Conservation (phyloP, 495 filamentous ascomycete genomes). For the Trichocladium uniseriatum region DNA sequence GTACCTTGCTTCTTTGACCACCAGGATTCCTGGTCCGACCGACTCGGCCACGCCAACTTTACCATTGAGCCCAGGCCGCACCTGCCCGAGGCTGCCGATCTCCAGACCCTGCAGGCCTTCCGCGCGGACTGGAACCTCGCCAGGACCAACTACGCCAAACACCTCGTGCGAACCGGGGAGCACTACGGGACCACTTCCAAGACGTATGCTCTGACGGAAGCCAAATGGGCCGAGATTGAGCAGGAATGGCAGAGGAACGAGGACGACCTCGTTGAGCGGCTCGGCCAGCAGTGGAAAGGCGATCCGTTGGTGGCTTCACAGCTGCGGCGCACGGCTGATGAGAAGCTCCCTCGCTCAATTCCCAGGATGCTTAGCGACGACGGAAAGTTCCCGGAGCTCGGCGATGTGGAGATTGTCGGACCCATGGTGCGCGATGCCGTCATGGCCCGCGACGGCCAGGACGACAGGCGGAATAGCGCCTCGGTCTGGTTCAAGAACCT, state of each 20-base stretch:
- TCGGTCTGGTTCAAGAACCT: slow-evolving; percentile 37
- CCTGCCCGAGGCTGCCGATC: slow-evolving; percentile 45
- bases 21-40: slow-evolving; percentile 70
- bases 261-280: slow-evolving; percentile 45
- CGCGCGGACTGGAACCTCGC: slow-evolving; percentile 74
- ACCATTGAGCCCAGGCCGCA: slow-evolving; percentile 80
- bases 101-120: slow-evolving; percentile 55
- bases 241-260: slow-evolving; percentile 57
- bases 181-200: slow-evolving; percentile 80
- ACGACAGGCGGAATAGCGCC: slow-evolving; percentile 32
- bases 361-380: slow-evolving; percentile 50
- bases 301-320: slow-evolving; percentile 21
- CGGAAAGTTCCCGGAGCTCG: slow-evolving; percentile 77
- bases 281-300: slow-evolving; percentile 31
- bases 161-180: slow-evolving; percentile 74
- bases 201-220: slow-evolving; percentile 69
- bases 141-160: slow-evolving; percentile 70
- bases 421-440: slow-evolving; percentile 66
- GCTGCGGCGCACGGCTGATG: slow-evolving; percentile 29
- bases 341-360: slow-evolving; percentile 33
- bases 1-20: slow-evolving; percentile 54
- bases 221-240: slow-evolving; percentile 78
- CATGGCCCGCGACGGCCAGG: slow-evolving; percentile 33
- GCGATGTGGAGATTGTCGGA: slow-evolving; percentile 84
- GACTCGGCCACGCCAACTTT: slow-evolving; percentile 86